Evolutionary conservation across 2,329 filamentous ascomycete species (phyloP), one percentile per base, ranked within the genome.

Genomic region (Chrysoporthe deuterocubensis): DNA sequence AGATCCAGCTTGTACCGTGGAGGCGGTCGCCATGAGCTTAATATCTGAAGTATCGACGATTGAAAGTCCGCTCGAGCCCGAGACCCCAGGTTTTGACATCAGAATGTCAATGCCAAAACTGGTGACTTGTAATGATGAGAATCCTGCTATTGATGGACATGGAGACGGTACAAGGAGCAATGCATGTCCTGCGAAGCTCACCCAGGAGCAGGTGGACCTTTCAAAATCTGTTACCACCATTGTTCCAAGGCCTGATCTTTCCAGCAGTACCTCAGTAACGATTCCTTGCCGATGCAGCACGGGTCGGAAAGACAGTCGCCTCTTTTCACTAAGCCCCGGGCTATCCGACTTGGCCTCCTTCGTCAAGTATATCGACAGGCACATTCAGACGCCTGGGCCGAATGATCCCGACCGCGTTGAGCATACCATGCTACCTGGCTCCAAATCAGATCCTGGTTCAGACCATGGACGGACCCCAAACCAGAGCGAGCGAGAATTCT

Each of bases 311-410:
- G 70, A 69, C 13, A 71, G 69, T 56, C 71, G 69, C 48, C 66
- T 67, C 40, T 73, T 70, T 54, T 74, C 73, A 13, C 48, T 73
- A 14, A 66, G 71, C 44, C 70, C 71, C 3, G 71, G 71, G 8
- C 64, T 73, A 18, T 68, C 71, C 46, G 72, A 73, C 61, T 65
- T 73, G 59, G 71, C 70, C 6, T 72, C 72, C 11, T 71, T 73
- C 43, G 73, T 74, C 11, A 69, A 72, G 14, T 65, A 69, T n/a
- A 66, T 72, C 26, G 72, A 73, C 56, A 65, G 64, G 16, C 66
- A 66, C 18, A 69, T 70, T 18, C 63, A 70, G 37, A 58, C 60
- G 13, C 48, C 62, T n/a, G 44, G 52, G 6, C 37, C 37, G 18
- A 43, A 62, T 1, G 26, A 50, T 2, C 3, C 48, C 16, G 57